phyloP scores from a whole-genome alignment of 371 early-diverging fungal genomes.

The Nematocida ironsii region DNA sequence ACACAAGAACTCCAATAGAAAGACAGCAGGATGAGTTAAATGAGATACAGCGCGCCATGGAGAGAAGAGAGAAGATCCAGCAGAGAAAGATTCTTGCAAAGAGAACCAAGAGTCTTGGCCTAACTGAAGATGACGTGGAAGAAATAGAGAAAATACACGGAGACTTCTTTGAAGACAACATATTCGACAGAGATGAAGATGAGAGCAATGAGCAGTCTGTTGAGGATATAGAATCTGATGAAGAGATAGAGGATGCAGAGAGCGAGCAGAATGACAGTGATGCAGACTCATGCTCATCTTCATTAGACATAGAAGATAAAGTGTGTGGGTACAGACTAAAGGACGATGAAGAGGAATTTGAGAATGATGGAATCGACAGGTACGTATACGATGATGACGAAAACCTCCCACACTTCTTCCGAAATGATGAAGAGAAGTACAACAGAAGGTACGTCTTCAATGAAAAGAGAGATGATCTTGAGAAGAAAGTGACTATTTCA shows the following conservation, averaged over 20 bases:
- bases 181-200: conserved; percentile 45
- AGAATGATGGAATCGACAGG: conserved; percentile 66
- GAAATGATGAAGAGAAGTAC: conserved; percentile 63
- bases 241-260: conserved; percentile 37
- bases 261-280: conserved; percentile 57
- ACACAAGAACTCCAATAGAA: conserved; percentile 45
- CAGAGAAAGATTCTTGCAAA: conserved; percentile 50
- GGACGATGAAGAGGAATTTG: conserved; percentile 66
- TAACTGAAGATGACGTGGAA: conserved; percentile 64
- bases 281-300: conserved; percentile 56
- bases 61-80: conserved; percentile 60
- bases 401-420: conserved; percentile 64
- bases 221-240: conserved; percentile 28
- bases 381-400: conserved; percentile 65
- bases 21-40: conserved; percentile 43
- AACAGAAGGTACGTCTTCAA: conserved; percentile 55
- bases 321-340: conserved; percentile 62
- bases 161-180: conserved; percentile 60
- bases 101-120: conserved; percentile 49
- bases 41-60: conserved; percentile 62
- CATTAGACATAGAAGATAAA: conserved; percentile 66
- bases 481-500: conserved; percentile 35
- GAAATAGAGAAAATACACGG: conserved; percentile 70
- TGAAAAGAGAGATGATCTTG: conserved; percentile 55
- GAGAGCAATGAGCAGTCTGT: conserved; percentile 16